Evolutionary conservation across 257 asterid genomes (phyloP).

Genomic region (Nicotiana benthamiana): DNA sequence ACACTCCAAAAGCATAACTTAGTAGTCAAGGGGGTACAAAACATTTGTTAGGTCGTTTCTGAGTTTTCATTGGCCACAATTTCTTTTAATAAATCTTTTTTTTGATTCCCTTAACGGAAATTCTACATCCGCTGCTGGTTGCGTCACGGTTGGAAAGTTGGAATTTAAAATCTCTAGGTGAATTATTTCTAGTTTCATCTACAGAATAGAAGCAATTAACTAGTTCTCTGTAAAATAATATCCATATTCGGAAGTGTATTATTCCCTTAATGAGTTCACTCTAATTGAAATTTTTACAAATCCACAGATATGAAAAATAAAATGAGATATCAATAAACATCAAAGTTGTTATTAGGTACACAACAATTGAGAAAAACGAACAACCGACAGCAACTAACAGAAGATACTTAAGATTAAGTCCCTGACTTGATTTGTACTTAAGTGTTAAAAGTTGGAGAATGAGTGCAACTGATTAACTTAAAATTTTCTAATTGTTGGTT

Average conservation of each 20-base stretch:
- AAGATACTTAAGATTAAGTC: background rate
- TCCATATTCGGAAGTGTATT: background rate
- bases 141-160: too few relatives aligned
- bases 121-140: too few relatives aligned
- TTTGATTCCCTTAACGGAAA: too few relatives aligned
- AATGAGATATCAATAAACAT: background rate
- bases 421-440: constrained; percentile 8
- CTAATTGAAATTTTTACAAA: background rate
- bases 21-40: too few relatives aligned
- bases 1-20: too few relatives aligned
- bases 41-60: too few relatives aligned
- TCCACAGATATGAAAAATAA: background rate
- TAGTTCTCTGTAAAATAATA: background rate
- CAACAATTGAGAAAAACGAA: background rate
- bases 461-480: constrained; percentile 11
- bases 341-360: constrained; percentile 9
- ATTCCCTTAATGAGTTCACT: background rate
- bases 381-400: constrained; percentile 35
- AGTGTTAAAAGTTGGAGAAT: constrained; percentile 14
- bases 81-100: too few relatives aligned
- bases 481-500: background rate
- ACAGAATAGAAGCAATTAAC: too few relatives aligned
- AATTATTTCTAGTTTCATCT: too few relatives aligned
- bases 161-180: too few relatives aligned
- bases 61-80: too few relatives aligned